Conservation (phyloP, 768 basidiomycete species). For the Mycena venus region DNA sequence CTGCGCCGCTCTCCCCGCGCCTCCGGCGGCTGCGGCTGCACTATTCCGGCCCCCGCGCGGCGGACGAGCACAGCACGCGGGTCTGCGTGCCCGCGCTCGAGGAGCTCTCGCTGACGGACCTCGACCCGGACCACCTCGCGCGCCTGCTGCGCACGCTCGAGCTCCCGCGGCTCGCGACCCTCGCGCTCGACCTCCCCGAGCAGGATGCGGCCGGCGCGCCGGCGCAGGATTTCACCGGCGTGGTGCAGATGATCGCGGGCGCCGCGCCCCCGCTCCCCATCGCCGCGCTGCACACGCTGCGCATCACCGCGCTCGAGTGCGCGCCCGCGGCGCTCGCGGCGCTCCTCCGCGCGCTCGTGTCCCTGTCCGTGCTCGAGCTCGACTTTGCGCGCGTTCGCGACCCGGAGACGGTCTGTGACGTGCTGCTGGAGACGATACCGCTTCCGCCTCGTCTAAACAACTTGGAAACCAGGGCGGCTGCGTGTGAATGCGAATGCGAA, state of each 20-base stretch:
- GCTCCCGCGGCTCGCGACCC: conserved; percentile 58
- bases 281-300: conserved; percentile 49
- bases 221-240: conserved; percentile 65
- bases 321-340: conserved; percentile 47
- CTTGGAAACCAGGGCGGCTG: background rate
- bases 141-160: conserved; percentile 59
- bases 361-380: conserved; percentile 56
- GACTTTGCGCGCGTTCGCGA: conserved; percentile 54
- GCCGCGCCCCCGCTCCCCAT: conserved; percentile 42
- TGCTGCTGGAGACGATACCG: conserved; percentile 47
- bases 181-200: conserved; percentile 67
- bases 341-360: conserved; percentile 50
- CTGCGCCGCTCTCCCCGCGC: conserved; percentile 62
- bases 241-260: conserved; percentile 42
- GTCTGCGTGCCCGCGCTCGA: conserved; percentile 54
- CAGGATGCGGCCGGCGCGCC: conserved; percentile 64
- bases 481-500: conserved; percentile 1
- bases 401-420: conserved; percentile 42
- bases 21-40: conserved; percentile 64
- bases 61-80: conserved; percentile 35
- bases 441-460: conserved; percentile 6
- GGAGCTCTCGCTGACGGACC: conserved; percentile 65
- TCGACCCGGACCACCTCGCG: conserved; percentile 68
- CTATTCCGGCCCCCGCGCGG: conserved; percentile 67
- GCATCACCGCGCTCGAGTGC: conserved; percentile 60